A percentile compares a stretch with the other conserved stretches of the same genome.
These are phyloP conservation scores for Cytospora paraplurivora DNA, from an alignment of 2,329 filamentous ascomycete genomes.

Conservation along the genomic window DNA sequence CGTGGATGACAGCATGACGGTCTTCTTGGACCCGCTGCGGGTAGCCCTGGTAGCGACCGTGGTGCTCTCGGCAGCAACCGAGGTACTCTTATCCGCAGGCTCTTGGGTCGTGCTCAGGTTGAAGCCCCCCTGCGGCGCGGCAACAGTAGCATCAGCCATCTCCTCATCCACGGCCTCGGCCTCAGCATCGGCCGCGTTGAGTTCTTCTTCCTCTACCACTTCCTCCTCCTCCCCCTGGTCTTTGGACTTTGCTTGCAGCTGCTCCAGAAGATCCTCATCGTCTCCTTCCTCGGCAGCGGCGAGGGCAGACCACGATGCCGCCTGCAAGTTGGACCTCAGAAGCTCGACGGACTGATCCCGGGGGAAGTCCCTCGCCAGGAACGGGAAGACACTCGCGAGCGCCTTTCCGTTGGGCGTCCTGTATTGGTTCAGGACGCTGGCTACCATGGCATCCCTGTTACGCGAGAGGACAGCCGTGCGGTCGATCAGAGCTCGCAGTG, in stretches of 20 bases:
- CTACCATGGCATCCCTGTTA: slow-evolving; percentile 72
- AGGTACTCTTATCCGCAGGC: neutral
- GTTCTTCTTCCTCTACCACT: slow-evolving; percentile 1
- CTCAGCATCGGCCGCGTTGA: neutral
- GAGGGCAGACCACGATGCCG: slow-evolving; percentile 34
- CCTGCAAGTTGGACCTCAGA: slow-evolving; percentile 61
- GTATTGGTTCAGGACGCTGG: slow-evolving; percentile 80
- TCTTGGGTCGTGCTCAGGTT: slow-evolving; percentile 3
- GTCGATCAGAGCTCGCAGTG: slow-evolving; percentile 74
- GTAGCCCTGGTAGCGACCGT: slow-evolving; percentile 2
- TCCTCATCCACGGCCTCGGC: slow-evolving; percentile 34
- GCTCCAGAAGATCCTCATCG: slow-evolving; percentile 38
- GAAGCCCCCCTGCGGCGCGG: slow-evolving; percentile 24
- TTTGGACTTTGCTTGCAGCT: slow-evolving; percentile 35
- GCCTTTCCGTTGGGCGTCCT: slow-evolving; percentile 63
- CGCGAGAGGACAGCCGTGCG: slow-evolving; percentile 74
- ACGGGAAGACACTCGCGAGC: slow-evolving; percentile 76
- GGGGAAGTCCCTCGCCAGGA: slow-evolving; percentile 69
- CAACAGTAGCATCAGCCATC: slow-evolving; percentile 27
- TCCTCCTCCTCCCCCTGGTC: slow-evolving; percentile 40
- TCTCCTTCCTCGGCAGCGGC: slow-evolving; percentile 53
- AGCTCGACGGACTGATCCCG: slow-evolving; percentile 69
- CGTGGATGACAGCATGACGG: slow-evolving; percentile 30
- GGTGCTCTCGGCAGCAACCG: slow-evolving; percentile 14
- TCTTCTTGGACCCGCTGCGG: slow-evolving; percentile 4